Evolutionary conservation across 176 grass and related monocot species (phyloP).

Genomic region (Carex kokanica): DNA sequence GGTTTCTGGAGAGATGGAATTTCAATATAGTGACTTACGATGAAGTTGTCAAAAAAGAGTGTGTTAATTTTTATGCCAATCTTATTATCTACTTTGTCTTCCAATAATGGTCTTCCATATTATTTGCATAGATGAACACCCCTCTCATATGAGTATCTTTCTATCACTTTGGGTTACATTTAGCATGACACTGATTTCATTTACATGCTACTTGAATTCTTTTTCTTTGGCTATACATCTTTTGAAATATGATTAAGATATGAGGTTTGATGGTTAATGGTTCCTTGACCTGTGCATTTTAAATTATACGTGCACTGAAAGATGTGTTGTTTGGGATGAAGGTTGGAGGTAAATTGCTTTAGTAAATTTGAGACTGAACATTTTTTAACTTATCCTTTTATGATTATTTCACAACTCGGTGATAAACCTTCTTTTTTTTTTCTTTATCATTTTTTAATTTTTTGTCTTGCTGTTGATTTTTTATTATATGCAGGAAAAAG

Average conservation of each 20-base stretch:
- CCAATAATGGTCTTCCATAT: too few species aligned
- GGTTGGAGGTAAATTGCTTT: slow-evolving; percentile 48
- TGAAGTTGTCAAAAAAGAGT: too few species aligned
- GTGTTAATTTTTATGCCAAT: too few species aligned
- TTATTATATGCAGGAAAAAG: slow-evolving; percentile 51
- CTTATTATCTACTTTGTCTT: too few species aligned
- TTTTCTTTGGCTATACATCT: background rate
- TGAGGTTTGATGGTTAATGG: slow-evolving; percentile 3
- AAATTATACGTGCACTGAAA: slow-evolving; percentile 78
- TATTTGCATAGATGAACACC: too few species aligned
- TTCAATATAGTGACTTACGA: too few species aligned
- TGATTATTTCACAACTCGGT: background rate
- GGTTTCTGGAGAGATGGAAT: too few species aligned
- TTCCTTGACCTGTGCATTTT: slow-evolving; percentile 11
- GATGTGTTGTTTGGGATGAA: slow-evolving; percentile 80
- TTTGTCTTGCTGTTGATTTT: too few species aligned
- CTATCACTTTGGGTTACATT: background rate
- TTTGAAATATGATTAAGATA: background rate
- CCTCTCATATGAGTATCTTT: too few species aligned
- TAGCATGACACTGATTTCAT: background rate
- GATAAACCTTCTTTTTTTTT: background rate
- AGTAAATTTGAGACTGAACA: background rate
- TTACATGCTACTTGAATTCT: background rate
- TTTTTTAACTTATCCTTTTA: background rate
- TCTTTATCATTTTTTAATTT: background rate